Conservation (phyloP, 306 rosid species). For the Carpinus fangiana region DNA sequence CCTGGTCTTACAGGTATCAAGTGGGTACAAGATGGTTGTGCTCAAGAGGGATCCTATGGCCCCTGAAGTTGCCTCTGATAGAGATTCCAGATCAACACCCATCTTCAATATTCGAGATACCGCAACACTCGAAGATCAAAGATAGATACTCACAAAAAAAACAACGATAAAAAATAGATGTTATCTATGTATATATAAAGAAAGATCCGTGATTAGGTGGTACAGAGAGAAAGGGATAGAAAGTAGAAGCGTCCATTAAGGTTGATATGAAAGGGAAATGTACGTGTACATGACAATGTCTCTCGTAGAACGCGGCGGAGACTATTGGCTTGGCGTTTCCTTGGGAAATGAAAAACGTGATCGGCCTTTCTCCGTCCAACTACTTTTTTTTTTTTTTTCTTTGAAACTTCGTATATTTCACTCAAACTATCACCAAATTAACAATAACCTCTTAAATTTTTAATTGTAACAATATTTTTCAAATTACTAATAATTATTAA, state of each 20-base stretch:
- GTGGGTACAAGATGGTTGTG: slow-evolving; percentile 91
- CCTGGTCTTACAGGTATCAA: slow-evolving; percentile 93
- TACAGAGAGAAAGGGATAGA: background rate
- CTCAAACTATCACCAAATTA: no score
- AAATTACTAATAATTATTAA: no score
- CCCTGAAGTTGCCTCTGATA: slow-evolving; percentile 97
- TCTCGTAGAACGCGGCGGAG: background rate
- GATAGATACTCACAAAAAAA: background rate
- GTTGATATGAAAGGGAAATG: background rate
- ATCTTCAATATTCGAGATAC: slow-evolving; percentile 22
- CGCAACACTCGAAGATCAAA: background rate
- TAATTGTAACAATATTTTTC: no score
- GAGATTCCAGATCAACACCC: slow-evolving; percentile 86
- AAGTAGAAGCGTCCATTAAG: background rate
- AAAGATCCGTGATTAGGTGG: background rate
- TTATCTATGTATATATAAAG: background rate
- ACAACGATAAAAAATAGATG: background rate
- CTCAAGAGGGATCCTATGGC: slow-evolving; percentile 92
- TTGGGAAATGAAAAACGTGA: slow-evolving; percentile 28
- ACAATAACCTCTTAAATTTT: no score
- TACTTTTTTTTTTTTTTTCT: background rate
- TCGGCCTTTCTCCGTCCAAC: slow-evolving; percentile 1
- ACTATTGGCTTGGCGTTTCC: slow-evolving; percentile 24
- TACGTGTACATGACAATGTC: background rate
- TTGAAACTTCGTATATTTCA: no score